Conservation (phyloP, 2,329 filamentous ascomycete species). For the Colletotrichum godetiae region DNA sequence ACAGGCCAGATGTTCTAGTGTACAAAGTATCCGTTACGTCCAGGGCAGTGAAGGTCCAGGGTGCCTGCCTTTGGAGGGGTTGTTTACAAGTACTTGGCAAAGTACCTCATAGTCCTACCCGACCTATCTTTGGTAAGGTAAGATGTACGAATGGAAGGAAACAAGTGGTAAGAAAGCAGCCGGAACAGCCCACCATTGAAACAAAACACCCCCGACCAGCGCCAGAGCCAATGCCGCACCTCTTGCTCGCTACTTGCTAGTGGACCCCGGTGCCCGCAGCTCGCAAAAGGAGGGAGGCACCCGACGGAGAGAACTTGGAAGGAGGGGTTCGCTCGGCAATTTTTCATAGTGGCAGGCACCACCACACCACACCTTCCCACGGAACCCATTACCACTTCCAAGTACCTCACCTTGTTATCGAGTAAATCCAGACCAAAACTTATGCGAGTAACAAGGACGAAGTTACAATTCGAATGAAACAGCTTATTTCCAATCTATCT, state of each 20-base stretch:
- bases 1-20: conserved; percentile 10
- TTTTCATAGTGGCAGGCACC: conserved; percentile 1
- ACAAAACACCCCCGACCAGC: neutral
- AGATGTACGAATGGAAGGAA: neutral
- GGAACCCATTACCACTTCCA: too few relatives aligned
- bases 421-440: too few relatives aligned
- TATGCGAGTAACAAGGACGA: too few relatives aligned
- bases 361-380: neutral
- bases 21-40: neutral
- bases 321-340: neutral
- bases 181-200: neutral
- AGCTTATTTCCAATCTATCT: too few relatives aligned
- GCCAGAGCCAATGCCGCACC: neutral
- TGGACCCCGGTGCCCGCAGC: neutral
- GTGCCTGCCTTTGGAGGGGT: neutral
- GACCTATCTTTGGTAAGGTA: too few relatives aligned
- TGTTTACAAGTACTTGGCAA: neutral
- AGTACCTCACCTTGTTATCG: too few relatives aligned
- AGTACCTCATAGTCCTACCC: neutral
- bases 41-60: neutral
- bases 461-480: too few relatives aligned
- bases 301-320: neutral
- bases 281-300: neutral
- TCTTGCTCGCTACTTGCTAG: neutral
- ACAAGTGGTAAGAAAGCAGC: neutral